Base-by-base conservation (phyloP, 208 protist genomes). In the Acanthamoeba healyi region DNA sequence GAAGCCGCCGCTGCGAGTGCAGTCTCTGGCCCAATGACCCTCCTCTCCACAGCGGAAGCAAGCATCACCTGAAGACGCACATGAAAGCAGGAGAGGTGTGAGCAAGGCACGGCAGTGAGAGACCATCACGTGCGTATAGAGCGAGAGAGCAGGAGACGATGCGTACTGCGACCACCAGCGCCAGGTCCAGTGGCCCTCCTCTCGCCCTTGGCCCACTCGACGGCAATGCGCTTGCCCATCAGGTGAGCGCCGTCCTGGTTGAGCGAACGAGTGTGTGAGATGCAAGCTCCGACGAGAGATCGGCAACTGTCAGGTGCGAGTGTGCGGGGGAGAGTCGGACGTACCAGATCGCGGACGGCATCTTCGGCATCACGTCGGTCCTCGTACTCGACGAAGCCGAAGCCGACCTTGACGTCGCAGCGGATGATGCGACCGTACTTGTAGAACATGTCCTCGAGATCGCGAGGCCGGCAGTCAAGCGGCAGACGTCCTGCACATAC, bases 371-470 rank as follows among this genome's bases (percentile, higher is more conserved):
- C 93, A 36, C 93, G 42, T 44, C 65, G 29, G 54, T 94, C 93
- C 40, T 94, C 93, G 32, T 61, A 94, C 65, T 89, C 86, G 1
- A 94, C 56, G 79, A 94, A 94, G 5, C 82, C 93, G 54, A 79
- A 94, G 38, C 86, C 86, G 32, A 90, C 74, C 74, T 94, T 94
- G 7, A 90, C 36, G 51, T 94, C 93, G 15, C 70, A 87, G 29
- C 93, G 70, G 29, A 79, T 70, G 12, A 94, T 72, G 32, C 42
- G 44, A 4, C 93, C 93, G 51, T 74, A 94, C 22, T 87, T 87
- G 63, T 90, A 87, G 93, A 94, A 94, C 49, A 87, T 19, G n/a
- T 94, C 93, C 58, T 94, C 67, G 26, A 94, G 74, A 36, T 94
- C 93, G 32, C 93, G 42, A 40, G 46, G n/a, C 14, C 93, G 74